phyloP scores from a whole-genome alignment of 805 yeast species.

The Huiozyma sinensis region DNA sequence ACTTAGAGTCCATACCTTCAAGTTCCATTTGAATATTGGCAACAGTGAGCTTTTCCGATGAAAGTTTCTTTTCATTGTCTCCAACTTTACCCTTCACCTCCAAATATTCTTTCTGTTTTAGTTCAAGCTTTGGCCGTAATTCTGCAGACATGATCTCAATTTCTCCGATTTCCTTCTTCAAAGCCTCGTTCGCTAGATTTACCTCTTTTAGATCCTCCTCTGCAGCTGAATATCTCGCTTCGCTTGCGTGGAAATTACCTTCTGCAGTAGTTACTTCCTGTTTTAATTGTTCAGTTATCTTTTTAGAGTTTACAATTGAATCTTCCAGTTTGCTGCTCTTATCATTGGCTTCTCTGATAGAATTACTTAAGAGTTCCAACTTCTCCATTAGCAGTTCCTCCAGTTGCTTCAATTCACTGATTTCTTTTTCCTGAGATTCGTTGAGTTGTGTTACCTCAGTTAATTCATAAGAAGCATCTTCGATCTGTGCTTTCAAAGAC shows the following conservation, averaged over 20 bases:
- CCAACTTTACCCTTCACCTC: constrained; percentile 51
- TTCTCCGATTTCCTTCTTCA: constrained; percentile 59
- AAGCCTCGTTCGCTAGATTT: constrained; percentile 49
- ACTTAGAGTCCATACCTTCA: constrained; percentile 13
- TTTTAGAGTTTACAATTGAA: constrained; percentile 2
- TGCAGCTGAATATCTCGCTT: constrained; percentile 49
- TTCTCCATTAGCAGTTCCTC: constrained; percentile 4
- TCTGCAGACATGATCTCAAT: constrained; percentile 58
- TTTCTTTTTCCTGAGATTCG: not conserved
- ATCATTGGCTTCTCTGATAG: constrained; percentile 1
- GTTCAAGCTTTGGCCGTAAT: constrained; percentile 43
- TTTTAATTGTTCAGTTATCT: constrained; percentile 42
- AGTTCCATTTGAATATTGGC: constrained; percentile 34
- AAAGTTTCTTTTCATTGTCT: constrained; percentile 58
- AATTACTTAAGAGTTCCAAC: constrained; percentile 1
- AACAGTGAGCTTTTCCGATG: constrained; percentile 42
- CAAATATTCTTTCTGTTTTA: constrained; percentile 41
- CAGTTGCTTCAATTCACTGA: not conserved
- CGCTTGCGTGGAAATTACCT: constrained; percentile 64
- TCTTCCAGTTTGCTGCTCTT: constrained; percentile 1
- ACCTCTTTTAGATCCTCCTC: constrained; percentile 53
- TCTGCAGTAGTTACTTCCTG: constrained; percentile 68
- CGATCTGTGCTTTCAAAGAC: not conserved
- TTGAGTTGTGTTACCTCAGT: not conserved
- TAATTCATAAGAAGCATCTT: not conserved